Evolutionary conservation across 129 eudicot species (phyloP), one percentile per base, ranked within the genome.

Genomic region (Escallonia rubra): DNA sequence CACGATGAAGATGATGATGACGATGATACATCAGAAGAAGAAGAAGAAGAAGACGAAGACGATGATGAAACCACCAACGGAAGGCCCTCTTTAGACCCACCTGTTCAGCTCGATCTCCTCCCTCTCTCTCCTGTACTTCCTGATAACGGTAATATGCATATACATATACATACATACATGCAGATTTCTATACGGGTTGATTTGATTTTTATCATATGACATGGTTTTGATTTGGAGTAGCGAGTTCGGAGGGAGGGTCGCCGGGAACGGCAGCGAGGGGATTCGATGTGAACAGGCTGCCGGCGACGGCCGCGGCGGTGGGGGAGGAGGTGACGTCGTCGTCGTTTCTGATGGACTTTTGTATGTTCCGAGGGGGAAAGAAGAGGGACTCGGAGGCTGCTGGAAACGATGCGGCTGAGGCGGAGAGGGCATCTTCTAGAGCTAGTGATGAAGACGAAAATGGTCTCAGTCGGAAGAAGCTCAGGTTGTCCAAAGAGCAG

Each of bases 381-480:
- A 82, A 83, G 64, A 73, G 79, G 58, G 67, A 78, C 9, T 69
- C 58, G 16, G 82, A 73, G 53, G 79, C 34, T 42, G 73, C 72
- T 6, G 79, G 83, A 63, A 84, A 85, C 75, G 91, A 88, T 58
- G 77, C 11, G 72, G 81, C 69, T 6, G 88, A 85, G 73, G 84
- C 69, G 51, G 88, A 84, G 66, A 79, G 87, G 59, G 74, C 79
- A 3, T 76, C 85, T 51, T 85, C 87, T 13, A 82, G 91, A 64
- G 90, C 82, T 14, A 88, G 96, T 57, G 96, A 89, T 73, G 96
- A 89, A 15, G 96, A 89, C 65, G 92, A 89, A 10, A 81, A 78
- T 71, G 92, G 87, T 7, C 46, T 66, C 8, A 23, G 80, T 0
- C 65, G 92, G 34, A 89, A 85, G 64, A 89, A 89, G 47, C 74